These are phyloP conservation scores for Mycena pura DNA, from an alignment of 768 basidiomycete genomes.

Conservation along the genomic window DNA sequence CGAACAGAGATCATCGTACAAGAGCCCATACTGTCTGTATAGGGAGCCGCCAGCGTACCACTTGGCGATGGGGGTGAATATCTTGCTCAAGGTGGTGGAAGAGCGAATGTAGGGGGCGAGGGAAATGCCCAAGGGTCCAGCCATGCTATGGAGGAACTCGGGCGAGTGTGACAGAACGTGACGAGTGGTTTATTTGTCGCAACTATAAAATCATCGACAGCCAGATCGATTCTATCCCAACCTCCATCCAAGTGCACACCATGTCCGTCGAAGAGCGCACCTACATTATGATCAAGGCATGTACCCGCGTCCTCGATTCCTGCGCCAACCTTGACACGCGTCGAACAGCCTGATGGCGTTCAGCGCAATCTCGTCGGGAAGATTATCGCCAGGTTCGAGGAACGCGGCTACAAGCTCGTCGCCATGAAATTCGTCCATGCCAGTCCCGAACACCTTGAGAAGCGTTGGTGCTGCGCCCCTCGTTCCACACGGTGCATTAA, in stretches of 20 bases:
- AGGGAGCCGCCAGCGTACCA: slow-evolving; percentile 85
- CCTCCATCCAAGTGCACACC: slow-evolving; percentile 37
- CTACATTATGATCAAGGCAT: slow-evolving; percentile 99
- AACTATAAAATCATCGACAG: slow-evolving; percentile 11
- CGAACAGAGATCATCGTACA: slow-evolving; percentile 94
- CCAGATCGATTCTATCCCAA: background rate
- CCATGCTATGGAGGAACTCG: slow-evolving; percentile 41
- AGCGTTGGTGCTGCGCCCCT: slow-evolving; percentile 57
- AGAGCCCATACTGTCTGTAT: slow-evolving; percentile 87
- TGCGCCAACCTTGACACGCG: slow-evolving; percentile 2
- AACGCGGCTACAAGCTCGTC: slow-evolving; percentile 96
- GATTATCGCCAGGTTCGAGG: slow-evolving; percentile 96
- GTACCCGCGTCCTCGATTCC: slow-evolving; percentile 6
- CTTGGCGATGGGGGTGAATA: slow-evolving; percentile 79
- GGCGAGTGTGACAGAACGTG: background rate
- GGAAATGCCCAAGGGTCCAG: slow-evolving; percentile 73
- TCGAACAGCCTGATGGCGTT: slow-evolving; percentile 92
- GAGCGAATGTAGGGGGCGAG: slow-evolving; percentile 79
- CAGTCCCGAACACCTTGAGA: slow-evolving; percentile 84
- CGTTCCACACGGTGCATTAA: slow-evolving; percentile 26
- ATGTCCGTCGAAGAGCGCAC: slow-evolving; percentile 88
- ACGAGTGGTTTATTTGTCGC: background rate
- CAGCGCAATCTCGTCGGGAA: slow-evolving; percentile 94
- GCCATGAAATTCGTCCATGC: slow-evolving; percentile 92
- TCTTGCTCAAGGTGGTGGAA: slow-evolving; percentile 68